These are phyloP conservation scores for Cordyceps cicadae DNA, from an alignment of 2,329 filamentous ascomycete genomes.

Conservation along the genomic window DNA sequence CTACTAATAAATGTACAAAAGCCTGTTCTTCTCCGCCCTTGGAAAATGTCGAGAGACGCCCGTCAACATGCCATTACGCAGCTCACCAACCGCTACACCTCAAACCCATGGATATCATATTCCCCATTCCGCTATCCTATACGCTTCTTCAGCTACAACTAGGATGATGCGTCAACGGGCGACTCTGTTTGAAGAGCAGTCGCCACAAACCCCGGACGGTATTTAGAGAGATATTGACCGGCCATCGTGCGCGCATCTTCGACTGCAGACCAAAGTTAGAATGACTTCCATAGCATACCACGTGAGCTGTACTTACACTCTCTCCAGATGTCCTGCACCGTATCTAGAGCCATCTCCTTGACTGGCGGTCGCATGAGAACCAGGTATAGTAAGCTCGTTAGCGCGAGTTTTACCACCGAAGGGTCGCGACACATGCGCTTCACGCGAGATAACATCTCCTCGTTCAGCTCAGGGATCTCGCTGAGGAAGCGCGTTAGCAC, in stretches of 20 bases:
- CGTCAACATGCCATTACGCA: not conserved
- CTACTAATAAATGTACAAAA: slow-evolving; percentile 5
- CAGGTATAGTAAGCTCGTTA: slow-evolving; percentile 58
- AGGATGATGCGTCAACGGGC: slow-evolving; percentile 21
- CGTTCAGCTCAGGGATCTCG: slow-evolving; percentile 75
- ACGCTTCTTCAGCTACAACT: not conserved
- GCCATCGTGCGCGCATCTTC: slow-evolving; percentile 57
- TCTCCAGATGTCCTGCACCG: slow-evolving; percentile 58
- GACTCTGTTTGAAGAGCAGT: slow-evolving; percentile 5
- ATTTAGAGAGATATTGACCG: slow-evolving; percentile 54
- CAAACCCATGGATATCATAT: not conserved
- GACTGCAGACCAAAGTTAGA: slow-evolving; percentile 28
- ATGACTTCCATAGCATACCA: not conserved
- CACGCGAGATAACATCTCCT: slow-evolving; percentile 63
- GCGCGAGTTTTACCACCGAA: slow-evolving; percentile 52
- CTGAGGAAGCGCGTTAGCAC: slow-evolving; percentile 83
- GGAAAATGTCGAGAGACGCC: not conserved
- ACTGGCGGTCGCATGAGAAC: slow-evolving; percentile 61
- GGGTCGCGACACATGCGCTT: slow-evolving; percentile 59
- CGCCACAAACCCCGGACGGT: slow-evolving; percentile 43
- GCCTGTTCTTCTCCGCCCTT: not conserved
- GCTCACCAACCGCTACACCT: not conserved
- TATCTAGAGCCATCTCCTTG: slow-evolving; percentile 54
- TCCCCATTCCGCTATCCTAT: not conserved
- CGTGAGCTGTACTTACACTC: slow-evolving; percentile 43